These are phyloP conservation scores for Quercus rubra DNA, from an alignment of 306 rosid species.

Conservation along the genomic window DNA sequence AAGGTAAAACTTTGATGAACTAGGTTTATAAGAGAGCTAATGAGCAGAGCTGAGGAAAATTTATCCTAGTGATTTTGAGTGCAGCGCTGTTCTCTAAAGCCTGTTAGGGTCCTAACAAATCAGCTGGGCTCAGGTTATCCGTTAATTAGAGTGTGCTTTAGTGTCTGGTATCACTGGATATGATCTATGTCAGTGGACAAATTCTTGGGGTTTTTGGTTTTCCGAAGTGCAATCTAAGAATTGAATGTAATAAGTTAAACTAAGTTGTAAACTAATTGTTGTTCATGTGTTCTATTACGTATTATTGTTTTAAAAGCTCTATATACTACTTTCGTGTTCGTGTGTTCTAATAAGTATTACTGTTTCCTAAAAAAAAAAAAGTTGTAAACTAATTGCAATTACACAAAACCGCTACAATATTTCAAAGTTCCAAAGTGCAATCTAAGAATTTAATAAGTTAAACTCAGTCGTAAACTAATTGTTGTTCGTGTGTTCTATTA, in stretches of 20 bases:
- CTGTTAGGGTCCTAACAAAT: background rate
- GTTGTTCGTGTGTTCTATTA: too few species aligned
- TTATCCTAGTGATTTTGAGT: background rate
- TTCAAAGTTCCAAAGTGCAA: background rate
- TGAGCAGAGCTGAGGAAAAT: background rate
- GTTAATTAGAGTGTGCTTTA: background rate
- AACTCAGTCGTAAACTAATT: background rate
- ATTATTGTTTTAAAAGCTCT: too few species aligned
- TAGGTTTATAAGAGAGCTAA: background rate
- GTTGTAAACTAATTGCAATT: too few species aligned
- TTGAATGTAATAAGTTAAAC: background rate
- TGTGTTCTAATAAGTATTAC: too few species aligned
- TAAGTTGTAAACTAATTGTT: background rate
- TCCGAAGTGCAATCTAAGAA: background rate
- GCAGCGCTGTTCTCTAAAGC: background rate
- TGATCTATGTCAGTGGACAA: background rate
- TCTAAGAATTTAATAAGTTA: background rate
- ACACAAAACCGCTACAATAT: too few species aligned
- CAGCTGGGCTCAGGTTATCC: background rate
- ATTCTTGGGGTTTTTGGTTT: background rate
- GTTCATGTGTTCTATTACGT: too few species aligned
- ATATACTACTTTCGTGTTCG: too few species aligned
- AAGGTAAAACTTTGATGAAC: background rate
- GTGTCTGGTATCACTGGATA: background rate
- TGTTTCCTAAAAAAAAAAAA: too few species aligned